Evolutionary conservation across 345 rosid genomes (phyloP), one percentile per base, ranked within the genome.

Genomic region (Mallotus nudiflorus): DNA sequence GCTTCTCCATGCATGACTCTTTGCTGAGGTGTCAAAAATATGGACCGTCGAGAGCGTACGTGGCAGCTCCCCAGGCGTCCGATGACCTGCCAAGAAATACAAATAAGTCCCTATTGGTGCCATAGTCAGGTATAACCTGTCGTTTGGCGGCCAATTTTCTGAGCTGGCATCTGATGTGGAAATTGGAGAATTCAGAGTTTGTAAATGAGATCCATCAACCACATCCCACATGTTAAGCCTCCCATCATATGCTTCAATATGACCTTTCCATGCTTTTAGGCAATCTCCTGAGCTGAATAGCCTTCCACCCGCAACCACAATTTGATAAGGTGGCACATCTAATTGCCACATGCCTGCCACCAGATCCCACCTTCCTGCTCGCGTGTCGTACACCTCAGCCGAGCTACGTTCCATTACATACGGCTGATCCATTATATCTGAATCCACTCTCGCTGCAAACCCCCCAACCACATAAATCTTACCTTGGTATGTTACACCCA

Each of bases 201-300:
- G 67, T 18, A 64, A 64, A 33, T 80, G 31, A 1, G 93, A 84
- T 27, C 81, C 82, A 29, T 84, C 81, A 3, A 84, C 93, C 40
- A 72, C 85, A 14, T 77, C 76, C 90, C 90, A 86, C 63, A 83
- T 75, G 50, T 80, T 83, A 0, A 84, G 80, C 25, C 67, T 62
- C 8, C 79, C 85, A 28, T 86, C 85, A 5, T 82, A 83, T 0
- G 75, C 66, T 13, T 85, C 89, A 2, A 88, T 83, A 66, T 78
- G 86, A 15, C 90, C 89, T 73, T 88, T 88, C 88, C 93, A 86
- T 0, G 84, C 73, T 2, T 82, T 80, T 16, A 88, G 69, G 67
- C 89, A 86, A 25, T 88, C 93, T 0, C 89, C 90, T 0, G 88
- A 85, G 78, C 88, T 88, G n/a, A 82, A 83, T 4, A 86, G 66